Percentiles rank a stretch among this genome's conserved stretches.
phyloP scores from a whole-genome alignment of 1,284 basidiomycete genomes.

The Anthracocystis panici-leucophaei region DNA sequence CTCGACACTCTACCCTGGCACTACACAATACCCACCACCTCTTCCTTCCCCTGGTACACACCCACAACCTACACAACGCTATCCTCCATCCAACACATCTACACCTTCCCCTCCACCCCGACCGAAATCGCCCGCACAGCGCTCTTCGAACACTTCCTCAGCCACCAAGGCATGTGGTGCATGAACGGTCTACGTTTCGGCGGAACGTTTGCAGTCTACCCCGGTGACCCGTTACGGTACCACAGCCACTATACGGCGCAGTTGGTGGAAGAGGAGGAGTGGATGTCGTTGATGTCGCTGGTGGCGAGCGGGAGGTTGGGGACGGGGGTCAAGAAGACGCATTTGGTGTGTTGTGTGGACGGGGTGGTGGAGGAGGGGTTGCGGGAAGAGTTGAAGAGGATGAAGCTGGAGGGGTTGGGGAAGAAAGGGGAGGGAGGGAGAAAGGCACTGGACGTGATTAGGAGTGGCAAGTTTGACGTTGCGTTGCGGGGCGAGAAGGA shows the following conservation, averaged over 20 bases:
- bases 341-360: conserved; percentile 79
- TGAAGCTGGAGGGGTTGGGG: neutral
- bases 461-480: conserved; percentile 12
- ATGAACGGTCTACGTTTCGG: conserved; percentile 93
- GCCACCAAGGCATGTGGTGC: conserved; percentile 66
- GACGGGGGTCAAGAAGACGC: conserved; percentile 97
- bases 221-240: conserved; percentile 94
- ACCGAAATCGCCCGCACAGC: conserved; percentile 80
- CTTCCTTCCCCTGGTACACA: conserved; percentile 45
- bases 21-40: conserved; percentile 37
- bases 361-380: conserved; percentile 4
- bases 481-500: conserved; percentile 15
- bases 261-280: conserved; percentile 18
- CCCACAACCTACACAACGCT: conserved; percentile 73
- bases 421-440: neutral
- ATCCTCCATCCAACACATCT: conserved; percentile 76
- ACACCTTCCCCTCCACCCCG: conserved; percentile 79
- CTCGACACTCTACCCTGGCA: conserved; percentile 25
- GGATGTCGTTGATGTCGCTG: conserved; percentile 72
- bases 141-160: conserved; percentile 83
- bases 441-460: neutral
- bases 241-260: conserved; percentile 92
- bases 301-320: conserved; percentile 94
- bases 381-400: neutral
- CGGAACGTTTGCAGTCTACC: conserved; percentile 94